Evolutionary conservation across 129 eudicot genomes (phyloP), one percentile per base, ranked within the genome.

Genomic region (Dittrichia graveolens): DNA sequence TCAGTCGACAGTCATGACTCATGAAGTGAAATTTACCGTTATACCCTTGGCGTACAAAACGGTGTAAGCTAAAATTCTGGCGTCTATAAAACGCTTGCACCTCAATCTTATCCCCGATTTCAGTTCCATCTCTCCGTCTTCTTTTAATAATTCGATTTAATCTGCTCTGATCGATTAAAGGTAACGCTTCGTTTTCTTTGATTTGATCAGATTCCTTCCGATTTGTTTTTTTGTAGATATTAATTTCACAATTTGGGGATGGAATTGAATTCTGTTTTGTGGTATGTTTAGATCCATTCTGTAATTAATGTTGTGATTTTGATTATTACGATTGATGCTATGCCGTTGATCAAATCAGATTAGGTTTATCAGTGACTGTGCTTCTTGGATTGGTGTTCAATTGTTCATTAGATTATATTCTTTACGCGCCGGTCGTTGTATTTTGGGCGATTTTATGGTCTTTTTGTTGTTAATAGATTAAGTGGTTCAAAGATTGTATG

Each of bases 11-110:
- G n/a, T n/a, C n/a, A n/a, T n/a, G n/a, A n/a, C n/a, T n/a, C n/a
- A n/a, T n/a, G 49, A 69, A 6, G 53, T 5, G 12, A 55, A 19
- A 12, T 53, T 12, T 54, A 70, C 75, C 6, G 11, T 6, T 3
- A 40, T 54, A 53, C 65, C 75, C 64, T 70, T 70, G 8, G 65
- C 65, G 75, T 6, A 14, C 49, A 52, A 69, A 16, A 12, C 74
- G 11, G 49, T 18, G 8, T 18, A 70, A 16, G 19, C 43, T 53
- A 11, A 18, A 13, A 47, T 7, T 38, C 46, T 55, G 18, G 65
- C 75, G 65, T 70, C 41, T 70, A 55, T 70, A 54, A 10, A 54
- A 55, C 54, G 65, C 64, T 41, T 43, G 42, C 39, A n/a, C 15
- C 61, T 5, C 63, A 18, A 37, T 11, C 61, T 15, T 19, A 37